Evolutionary conservation across 768 basidiomycete species (phyloP).

Genomic region (Tubosaeta sp.): DNA sequence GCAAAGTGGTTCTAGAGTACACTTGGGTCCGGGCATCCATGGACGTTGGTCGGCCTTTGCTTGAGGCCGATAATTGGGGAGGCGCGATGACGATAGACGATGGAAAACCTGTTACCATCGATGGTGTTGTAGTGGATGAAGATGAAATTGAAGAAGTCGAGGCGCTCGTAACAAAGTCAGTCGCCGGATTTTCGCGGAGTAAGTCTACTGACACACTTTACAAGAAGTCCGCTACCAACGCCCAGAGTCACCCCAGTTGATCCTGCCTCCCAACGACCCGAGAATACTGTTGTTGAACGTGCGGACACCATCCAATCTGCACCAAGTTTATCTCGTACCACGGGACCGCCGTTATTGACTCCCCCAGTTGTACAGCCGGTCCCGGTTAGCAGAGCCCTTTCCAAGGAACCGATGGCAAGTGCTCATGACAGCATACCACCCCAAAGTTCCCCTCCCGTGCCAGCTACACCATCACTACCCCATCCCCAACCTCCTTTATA

Average conservation of each 20-base stretch:
- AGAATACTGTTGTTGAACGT: slow-evolving; percentile 2
- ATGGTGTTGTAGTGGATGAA: slow-evolving; percentile 31
- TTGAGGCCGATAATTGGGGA: slow-evolving; percentile 51
- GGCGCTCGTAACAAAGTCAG: slow-evolving; percentile 42
- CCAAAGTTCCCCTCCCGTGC: slow-evolving; percentile 3
- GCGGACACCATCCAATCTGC: neutral
- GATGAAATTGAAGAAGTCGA: slow-evolving; percentile 38
- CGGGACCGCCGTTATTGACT: neutral
- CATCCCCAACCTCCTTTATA: slow-evolving; percentile 12
- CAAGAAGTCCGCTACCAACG: slow-evolving; percentile 60
- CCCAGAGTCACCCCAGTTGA: slow-evolving; percentile 54
- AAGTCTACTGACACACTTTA: slow-evolving; percentile 16
- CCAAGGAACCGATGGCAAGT: slow-evolving; percentile 4
- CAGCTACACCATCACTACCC: slow-evolving; percentile 7
- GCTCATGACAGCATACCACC: neutral
- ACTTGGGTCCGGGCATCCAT: slow-evolving; percentile 50
- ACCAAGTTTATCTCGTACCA: neutral
- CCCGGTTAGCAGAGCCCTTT: neutral
- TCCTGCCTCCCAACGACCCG: slow-evolving; percentile 11
- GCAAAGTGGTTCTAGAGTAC: slow-evolving; percentile 48
- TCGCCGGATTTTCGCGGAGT: slow-evolving; percentile 12
- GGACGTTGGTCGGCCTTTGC: slow-evolving; percentile 40
- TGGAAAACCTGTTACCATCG: slow-evolving; percentile 31
- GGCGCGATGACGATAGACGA: slow-evolving; percentile 34
- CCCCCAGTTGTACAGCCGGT: neutral